phyloP scores from a whole-genome alignment of 768 basidiomycete genomes.

The Strobilomyces confusus region DNA sequence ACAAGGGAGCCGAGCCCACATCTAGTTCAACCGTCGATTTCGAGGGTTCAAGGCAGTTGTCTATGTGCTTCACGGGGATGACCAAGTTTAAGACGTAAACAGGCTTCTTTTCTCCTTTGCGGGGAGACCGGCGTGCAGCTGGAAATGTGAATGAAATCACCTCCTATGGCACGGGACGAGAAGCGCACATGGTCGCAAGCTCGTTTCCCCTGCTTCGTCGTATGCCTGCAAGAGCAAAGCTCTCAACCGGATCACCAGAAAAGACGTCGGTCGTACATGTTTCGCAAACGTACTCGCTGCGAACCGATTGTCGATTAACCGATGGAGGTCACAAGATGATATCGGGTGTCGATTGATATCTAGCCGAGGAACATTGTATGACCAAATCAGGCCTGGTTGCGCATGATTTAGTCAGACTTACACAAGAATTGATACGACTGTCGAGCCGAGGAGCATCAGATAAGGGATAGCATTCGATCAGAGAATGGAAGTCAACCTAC shows the following conservation, averaged over 20 bases:
- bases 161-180: constrained; percentile 9
- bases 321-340: constrained; percentile 61
- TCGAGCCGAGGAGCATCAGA: constrained; percentile 22
- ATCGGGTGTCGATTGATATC: constrained; percentile 80
- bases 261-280: constrained; percentile 44
- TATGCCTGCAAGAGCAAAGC: constrained; percentile 48
- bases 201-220: constrained; percentile 58
- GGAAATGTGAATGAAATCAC: constrained; percentile 6
- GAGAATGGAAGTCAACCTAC: constrained; percentile 35
- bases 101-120: constrained; percentile 73
- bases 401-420: constrained; percentile 45
- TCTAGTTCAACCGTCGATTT: constrained; percentile 66
- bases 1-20: constrained; percentile 38
- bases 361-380: constrained; percentile 28
- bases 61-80: constrained; percentile 62
- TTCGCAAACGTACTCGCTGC: constrained; percentile 67
- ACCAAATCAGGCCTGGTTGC: neutral
- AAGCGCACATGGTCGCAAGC: constrained; percentile 20
- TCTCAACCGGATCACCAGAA: constrained; percentile 3
- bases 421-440: constrained; percentile 89
- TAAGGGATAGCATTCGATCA: constrained; percentile 12
- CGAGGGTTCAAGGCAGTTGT: constrained; percentile 77
- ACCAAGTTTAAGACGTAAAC: constrained; percentile 79
- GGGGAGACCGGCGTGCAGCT: constrained; percentile 70
- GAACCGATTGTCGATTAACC: constrained; percentile 62